Percentiles rank a stretch among this genome's conserved stretches.
Evolutionary conservation across 208 protist species (phyloP).

Genomic region (Leishmania guyanensis): DNA sequence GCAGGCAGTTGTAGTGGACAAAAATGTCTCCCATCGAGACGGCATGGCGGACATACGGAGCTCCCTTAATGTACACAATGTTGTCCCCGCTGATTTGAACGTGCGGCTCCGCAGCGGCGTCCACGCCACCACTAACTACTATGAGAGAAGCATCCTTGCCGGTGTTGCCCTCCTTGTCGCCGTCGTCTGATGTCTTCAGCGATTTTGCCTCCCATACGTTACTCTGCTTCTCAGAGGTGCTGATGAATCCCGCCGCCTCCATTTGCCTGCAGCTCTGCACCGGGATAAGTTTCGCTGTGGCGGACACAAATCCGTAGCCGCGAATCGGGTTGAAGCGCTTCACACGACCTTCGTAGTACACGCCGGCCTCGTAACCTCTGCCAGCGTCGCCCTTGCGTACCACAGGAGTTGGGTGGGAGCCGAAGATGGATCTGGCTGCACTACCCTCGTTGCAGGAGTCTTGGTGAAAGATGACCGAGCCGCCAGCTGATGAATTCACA

Average conservation of each 20-base stretch:
- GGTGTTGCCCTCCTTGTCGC: not conserved
- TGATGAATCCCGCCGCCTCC: not conserved
- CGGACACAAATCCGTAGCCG: constrained; percentile 65
- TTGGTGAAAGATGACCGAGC: not conserved
- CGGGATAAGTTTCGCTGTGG: constrained; percentile 42
- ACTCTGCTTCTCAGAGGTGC: not conserved
- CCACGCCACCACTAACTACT: not conserved
- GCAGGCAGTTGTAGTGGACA: constrained; percentile 42
- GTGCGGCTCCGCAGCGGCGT: not conserved
- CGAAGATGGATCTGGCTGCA: not conserved
- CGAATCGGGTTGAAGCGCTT: constrained; percentile 74
- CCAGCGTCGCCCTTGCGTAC: constrained; percentile 27
- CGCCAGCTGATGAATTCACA: not conserved
- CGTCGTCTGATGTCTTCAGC: not conserved
- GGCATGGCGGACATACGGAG: constrained; percentile 26
- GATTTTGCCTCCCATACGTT: not conserved
- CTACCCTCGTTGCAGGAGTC: not conserved
- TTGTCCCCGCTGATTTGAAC: not conserved
- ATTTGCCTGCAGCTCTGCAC: not conserved
- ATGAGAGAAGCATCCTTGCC: not conserved
- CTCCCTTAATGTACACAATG: constrained; percentile 25
- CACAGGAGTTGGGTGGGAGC: not conserved
- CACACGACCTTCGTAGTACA: constrained; percentile 68
- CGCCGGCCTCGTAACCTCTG: constrained; percentile 40
- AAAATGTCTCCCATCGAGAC: constrained; percentile 53